These are phyloP conservation scores for Rhinocladiella similis DNA, from an alignment of 2,329 filamentous ascomycete genomes.

Conservation along the genomic window DNA sequence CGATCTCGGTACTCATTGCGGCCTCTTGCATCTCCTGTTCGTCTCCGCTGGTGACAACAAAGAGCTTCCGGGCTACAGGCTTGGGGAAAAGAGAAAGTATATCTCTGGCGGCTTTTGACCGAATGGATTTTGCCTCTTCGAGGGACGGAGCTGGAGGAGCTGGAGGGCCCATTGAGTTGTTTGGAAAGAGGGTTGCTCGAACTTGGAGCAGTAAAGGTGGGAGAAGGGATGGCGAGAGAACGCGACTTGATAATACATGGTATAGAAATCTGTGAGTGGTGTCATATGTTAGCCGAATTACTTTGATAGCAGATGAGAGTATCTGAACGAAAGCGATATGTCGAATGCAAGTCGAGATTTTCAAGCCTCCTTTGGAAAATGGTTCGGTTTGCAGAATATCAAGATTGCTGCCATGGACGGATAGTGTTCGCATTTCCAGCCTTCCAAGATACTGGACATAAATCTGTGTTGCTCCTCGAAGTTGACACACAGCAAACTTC, in stretches of 20 bases:
- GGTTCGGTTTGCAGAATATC: too few relatives aligned
- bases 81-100: conserved; percentile 45
- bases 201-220: conserved; percentile 61
- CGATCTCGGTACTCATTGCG: conserved; percentile 59
- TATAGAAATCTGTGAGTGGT: conserved; percentile 42
- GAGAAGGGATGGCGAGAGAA: conserved; percentile 65
- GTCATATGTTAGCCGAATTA: conserved; percentile 11
- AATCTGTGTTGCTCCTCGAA: too few relatives aligned
- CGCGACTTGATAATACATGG: conserved; percentile 55
- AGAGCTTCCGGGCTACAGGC: conserved; percentile 46
- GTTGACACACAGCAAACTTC: too few relatives aligned
- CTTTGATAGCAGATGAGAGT: not conserved
- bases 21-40: conserved; percentile 53
- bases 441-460: too few relatives aligned
- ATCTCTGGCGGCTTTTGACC: conserved; percentile 44
- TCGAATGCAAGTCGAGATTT: too few relatives aligned
- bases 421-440: not conserved
- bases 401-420: too few relatives aligned
- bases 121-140: conserved; percentile 35
- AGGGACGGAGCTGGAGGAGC: conserved; percentile 26
- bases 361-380: not conserved
- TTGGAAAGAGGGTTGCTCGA: conserved; percentile 80
- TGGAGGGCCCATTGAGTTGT: conserved; percentile 41
- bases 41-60: conserved; percentile 43
- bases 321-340: too few relatives aligned